phyloP scores from a whole-genome alignment of 2,329 filamentous ascomycete species.

The Claviceps citrina region DNA sequence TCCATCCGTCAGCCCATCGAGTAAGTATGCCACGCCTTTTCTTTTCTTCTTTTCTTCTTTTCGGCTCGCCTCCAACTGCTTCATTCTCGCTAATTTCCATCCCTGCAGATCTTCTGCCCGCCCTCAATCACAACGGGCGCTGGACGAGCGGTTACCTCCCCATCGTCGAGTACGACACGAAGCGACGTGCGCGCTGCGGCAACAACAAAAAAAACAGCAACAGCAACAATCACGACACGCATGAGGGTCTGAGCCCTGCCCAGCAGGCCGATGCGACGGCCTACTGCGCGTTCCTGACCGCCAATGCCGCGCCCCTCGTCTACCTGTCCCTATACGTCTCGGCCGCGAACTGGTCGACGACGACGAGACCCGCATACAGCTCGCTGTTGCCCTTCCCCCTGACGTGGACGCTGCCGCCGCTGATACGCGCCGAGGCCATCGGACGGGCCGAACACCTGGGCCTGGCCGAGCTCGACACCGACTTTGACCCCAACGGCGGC shows the following conservation, averaged over 20 bases:
- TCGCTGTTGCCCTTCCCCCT: conserved; percentile 69
- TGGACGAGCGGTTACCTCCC: conserved; percentile 46
- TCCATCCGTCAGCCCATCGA: conserved; percentile 52
- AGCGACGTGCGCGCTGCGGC: conserved; percentile 14
- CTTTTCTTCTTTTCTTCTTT: no score
- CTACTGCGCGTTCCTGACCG: conserved; percentile 54
- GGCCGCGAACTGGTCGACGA: conserved; percentile 66
- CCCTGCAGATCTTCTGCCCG: conserved; percentile 38
- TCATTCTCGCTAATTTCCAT: conserved; percentile 1
- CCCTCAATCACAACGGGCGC: conserved; percentile 32
- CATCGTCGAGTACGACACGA: conserved; percentile 41
- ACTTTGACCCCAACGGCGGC: conserved; percentile 27
- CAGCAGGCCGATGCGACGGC: conserved; percentile 34
- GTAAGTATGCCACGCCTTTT: conserved; percentile 28
- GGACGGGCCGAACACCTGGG: conserved; percentile 54
- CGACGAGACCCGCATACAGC: conserved; percentile 69
- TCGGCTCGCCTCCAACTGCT: no score
- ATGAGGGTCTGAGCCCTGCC: conserved; percentile 19
- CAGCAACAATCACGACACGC: no score
- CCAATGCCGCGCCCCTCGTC: conserved; percentile 60
- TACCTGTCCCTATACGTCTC: conserved; percentile 84
- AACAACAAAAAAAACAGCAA: conserved; percentile 22
- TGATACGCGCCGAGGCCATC: conserved; percentile 55
- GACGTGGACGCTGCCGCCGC: conserved; percentile 71
- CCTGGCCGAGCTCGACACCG: conserved; percentile 51